Percentiles rank a stretch among this genome's conserved stretches.
These are phyloP conservation scores for Somion occarium DNA, from an alignment of 1,284 basidiomycete species.

Conservation along the genomic window DNA sequence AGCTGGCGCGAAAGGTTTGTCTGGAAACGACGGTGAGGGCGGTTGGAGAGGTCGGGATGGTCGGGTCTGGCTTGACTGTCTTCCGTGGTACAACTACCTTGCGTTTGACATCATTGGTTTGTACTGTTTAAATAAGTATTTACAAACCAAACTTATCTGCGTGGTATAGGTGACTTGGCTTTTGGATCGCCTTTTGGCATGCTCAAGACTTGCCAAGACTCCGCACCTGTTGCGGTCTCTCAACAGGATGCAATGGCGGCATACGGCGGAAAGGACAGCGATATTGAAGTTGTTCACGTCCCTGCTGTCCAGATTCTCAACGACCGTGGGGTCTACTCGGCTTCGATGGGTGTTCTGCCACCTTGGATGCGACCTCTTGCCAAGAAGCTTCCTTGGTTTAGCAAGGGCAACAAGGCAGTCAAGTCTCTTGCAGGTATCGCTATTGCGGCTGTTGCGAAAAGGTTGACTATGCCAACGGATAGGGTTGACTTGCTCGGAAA, in stretches of 20 bases:
- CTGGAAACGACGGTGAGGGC: constrained; percentile 60
- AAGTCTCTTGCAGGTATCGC: constrained; percentile 77
- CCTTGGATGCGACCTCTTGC: constrained; percentile 66
- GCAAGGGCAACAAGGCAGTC: constrained; percentile 64
- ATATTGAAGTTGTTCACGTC: constrained; percentile 51
- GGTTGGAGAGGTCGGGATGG: constrained; percentile 60
- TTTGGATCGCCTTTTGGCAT: constrained; percentile 90
- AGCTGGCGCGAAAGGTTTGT: constrained; percentile 45
- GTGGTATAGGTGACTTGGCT: constrained; percentile 62
- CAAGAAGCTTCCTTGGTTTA: constrained; percentile 70
- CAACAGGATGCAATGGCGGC: constrained; percentile 48
- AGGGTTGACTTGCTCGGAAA: constrained; percentile 79
- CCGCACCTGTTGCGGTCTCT: constrained; percentile 56
- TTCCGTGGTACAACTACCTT: constrained; percentile 78
- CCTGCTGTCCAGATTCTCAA: constrained; percentile 87
- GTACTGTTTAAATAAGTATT: not conserved
- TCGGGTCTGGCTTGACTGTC: constrained; percentile 67
- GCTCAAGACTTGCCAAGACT: constrained; percentile 73
- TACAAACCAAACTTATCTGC: not conserved
- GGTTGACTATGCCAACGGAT: constrained; percentile 60
- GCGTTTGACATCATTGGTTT: constrained; percentile 83
- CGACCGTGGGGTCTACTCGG: constrained; percentile 84
- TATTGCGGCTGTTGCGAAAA: constrained; percentile 74
- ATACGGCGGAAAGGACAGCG: constrained; percentile 45
- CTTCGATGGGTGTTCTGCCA: constrained; percentile 80